Evolutionary conservation across 2,329 filamentous ascomycete species (phyloP).

Genomic region (Pseudogymnoascus sp.): DNA sequence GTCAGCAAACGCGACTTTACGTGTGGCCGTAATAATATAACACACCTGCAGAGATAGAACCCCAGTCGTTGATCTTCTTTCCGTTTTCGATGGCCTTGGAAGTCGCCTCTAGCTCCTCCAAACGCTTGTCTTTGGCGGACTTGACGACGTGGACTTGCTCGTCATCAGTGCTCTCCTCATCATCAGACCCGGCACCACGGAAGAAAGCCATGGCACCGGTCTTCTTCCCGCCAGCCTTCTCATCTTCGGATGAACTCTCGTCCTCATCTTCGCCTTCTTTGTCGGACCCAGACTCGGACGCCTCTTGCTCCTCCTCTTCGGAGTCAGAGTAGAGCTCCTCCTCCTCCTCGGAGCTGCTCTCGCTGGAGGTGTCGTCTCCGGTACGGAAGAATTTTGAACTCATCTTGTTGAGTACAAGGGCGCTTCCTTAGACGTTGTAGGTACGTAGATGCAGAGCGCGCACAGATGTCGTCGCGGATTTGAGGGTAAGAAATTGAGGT

Average conservation of each 20-base stretch:
- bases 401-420: conserved; percentile 9
- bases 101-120: conserved; percentile 85
- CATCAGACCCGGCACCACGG: conserved; percentile 61
- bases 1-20: not conserved
- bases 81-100: conserved; percentile 93
- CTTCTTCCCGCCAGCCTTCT: conserved; percentile 51
- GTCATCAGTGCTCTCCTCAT: conserved; percentile 76
- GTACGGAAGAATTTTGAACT: conserved; percentile 11
- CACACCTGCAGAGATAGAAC: conserved; percentile 79
- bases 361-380: conserved; percentile 73
- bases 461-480: conserved; percentile 8
- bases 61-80: conserved; percentile 97
- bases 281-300: conserved; percentile 34
- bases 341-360: conserved; percentile 87
- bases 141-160: conserved; percentile 82
- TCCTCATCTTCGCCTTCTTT: conserved; percentile 48
- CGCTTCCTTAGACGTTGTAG: conserved; percentile 11
- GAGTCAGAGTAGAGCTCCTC: conserved; percentile 84
- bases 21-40: not conserved
- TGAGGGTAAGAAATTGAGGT: conserved; percentile 9
- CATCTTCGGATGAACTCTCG: conserved; percentile 52
- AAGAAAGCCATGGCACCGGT: conserved; percentile 78
- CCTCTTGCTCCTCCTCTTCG: conserved; percentile 53
- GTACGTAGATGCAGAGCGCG: conserved; percentile 10
- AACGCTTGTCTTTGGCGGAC: conserved; percentile 95